Base-by-base conservation (phyloP, 306 rosid genomes). In the Astragalus glycyphyllos region DNA sequence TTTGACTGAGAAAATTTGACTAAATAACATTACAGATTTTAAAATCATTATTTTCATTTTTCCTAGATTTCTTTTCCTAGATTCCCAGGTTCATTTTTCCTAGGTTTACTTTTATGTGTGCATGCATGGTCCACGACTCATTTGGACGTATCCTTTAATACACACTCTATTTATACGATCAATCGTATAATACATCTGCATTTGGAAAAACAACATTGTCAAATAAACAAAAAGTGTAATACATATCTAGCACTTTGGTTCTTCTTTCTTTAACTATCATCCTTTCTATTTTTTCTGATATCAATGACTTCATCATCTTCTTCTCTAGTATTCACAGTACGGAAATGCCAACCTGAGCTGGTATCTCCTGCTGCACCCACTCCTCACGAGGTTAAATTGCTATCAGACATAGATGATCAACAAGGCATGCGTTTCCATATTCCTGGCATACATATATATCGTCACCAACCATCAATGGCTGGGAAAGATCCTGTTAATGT, bases 331-430 rank as follows among this genome's bases (percentile, higher is more conserved):
- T 71, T 78, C 29, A 46, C 48, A 2, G 77, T 63, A 10, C 9
- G 23, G 0, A 71, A 73, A 38, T 34, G 20, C 13, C n/a, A 56
- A 26, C 61, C 76, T 0, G 57, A 68, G 59, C 48, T 73, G 0
- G 47, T 79, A 1, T 38, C 61, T 68, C 83, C 79, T 0, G 79
- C 83, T 7, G 15, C 6, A 34, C 79, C 76, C 2, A 79, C 83
- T 40, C 79, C 83, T 12, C 71, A 0, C 0, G 62, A 73, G 37
- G 0, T 41, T 2, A 73, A 73, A n/a, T 29, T 7, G 8, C 68
- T 79, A 5, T 79, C 83, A 0, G 76, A 73, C 56, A 60, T 79
- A 13, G 83, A 79, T 11, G 79, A 73, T 15, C 76, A 79, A 73
- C 42, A 61, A 0, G 20, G 12, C 1, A 0, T 59, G 0, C 79